Evolutionary conservation across 78 protist species (phyloP).

Genomic region (Planoprotostelium fungivorum): DNA sequence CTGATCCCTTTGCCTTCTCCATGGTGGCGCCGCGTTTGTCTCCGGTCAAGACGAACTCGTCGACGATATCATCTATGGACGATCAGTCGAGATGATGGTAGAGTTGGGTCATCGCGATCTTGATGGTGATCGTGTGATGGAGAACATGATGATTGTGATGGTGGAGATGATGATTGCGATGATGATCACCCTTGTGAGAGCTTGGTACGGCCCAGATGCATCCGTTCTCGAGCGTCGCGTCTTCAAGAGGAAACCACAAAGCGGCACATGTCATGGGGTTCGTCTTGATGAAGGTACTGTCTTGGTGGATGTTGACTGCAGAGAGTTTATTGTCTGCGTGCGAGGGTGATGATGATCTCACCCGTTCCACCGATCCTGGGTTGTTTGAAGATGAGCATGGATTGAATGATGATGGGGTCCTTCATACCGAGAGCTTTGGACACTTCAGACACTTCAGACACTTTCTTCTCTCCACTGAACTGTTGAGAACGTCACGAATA

Average conservation of each 20-base stretch:
- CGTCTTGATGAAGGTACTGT: constrained; percentile 63
- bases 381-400: constrained; percentile 74
- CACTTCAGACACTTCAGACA: constrained; percentile 5
- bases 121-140: no score
- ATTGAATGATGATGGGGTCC: constrained; percentile 30
- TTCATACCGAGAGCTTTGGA: not conserved
- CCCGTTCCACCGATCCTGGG: constrained; percentile 71
- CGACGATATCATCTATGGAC: not conserved
- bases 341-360: not conserved
- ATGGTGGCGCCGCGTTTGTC: not conserved
- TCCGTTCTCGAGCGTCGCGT: constrained; percentile 36
- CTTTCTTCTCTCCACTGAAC: constrained; percentile 6
- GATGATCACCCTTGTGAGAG: constrained; percentile 28
- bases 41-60: not conserved
- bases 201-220: constrained; percentile 55
- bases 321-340: not conserved
- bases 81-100: not conserved
- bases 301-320: constrained; percentile 51
- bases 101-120: no score
- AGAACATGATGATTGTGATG: no score
- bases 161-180: not conserved
- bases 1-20: not conserved
- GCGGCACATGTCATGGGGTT: constrained; percentile 33
- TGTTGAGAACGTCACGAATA: not conserved
- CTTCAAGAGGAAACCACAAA: constrained; percentile 61